Evolutionary conservation across 768 basidiomycete genomes (phyloP).

Genomic region (Pleurotus tuber-regium): DNA sequence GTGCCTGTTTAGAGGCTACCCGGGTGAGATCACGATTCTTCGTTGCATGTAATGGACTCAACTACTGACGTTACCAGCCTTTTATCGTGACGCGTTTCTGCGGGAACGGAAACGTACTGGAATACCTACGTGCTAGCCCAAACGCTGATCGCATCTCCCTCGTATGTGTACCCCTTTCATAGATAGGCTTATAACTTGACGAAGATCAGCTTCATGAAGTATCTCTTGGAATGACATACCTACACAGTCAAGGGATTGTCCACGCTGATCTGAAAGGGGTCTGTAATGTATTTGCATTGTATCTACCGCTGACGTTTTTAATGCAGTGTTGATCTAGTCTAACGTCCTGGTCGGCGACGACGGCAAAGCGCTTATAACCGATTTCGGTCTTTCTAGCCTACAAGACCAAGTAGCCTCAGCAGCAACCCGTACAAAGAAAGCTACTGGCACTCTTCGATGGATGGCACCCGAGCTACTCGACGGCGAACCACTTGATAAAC

Average conservation of each 20-base stretch:
- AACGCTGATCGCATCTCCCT: constrained; percentile 12
- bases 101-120: constrained; percentile 15
- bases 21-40: not conserved
- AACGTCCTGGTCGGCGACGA: constrained; percentile 37
- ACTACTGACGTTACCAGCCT: not conserved
- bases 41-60: not conserved
- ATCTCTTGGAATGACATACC: constrained; percentile 21
- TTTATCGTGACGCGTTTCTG: constrained; percentile 21
- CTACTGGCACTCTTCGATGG: constrained; percentile 34
- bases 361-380: constrained; percentile 39
- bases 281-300: not conserved
- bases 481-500: constrained; percentile 28
- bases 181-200: not conserved
- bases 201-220: constrained; percentile 15
- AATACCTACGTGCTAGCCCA: constrained; percentile 14
- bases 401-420: constrained; percentile 20
- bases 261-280: constrained; percentile 29
- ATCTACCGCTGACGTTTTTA: not conserved
- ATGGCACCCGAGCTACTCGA: constrained; percentile 35
- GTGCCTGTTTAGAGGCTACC: constrained; percentile 19
- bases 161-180: constrained; percentile 7
- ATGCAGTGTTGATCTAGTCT: constrained; percentile 24
- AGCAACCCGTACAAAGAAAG: constrained; percentile 24
- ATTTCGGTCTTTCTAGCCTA: constrained; percentile 45
- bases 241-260: constrained; percentile 23